phyloP scores from a whole-genome alignment of 2,329 filamentous ascomycete genomes.

The Nothopassalora personata region DNA sequence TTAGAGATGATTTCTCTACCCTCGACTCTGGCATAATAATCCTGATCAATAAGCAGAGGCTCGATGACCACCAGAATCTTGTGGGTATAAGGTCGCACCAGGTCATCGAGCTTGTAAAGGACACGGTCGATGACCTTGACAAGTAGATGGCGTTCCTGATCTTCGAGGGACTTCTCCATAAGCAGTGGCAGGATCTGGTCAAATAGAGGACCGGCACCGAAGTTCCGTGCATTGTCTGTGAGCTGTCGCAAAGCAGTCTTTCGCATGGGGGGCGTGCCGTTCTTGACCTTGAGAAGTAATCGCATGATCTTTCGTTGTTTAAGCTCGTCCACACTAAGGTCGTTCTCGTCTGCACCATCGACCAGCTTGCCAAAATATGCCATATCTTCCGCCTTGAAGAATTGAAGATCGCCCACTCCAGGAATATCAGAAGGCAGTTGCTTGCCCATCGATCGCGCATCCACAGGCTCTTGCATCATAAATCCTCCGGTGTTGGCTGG shows the following conservation, averaged over 20 bases:
- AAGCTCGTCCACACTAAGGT: slow-evolving; percentile 85
- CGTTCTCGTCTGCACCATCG: slow-evolving; percentile 86
- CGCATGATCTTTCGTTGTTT: slow-evolving; percentile 99
- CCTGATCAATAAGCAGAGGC: slow-evolving; percentile 96
- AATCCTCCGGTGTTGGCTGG: slow-evolving; percentile 70
- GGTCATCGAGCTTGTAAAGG: slow-evolving; percentile 94
- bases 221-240: slow-evolving; percentile 94
- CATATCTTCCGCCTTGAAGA: slow-evolving; percentile 99
- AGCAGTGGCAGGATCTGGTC: slow-evolving; percentile 94
- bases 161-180: slow-evolving; percentile 97
- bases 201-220: slow-evolving; percentile 88
- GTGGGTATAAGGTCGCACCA: slow-evolving; percentile 93
- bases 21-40: slow-evolving; percentile 97
- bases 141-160: slow-evolving; percentile 94
- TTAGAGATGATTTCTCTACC: slow-evolving; percentile 99
- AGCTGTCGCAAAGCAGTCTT: slow-evolving; percentile 96
- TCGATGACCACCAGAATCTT: slow-evolving; percentile 99
- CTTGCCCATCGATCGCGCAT: slow-evolving; percentile 74
- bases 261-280: slow-evolving; percentile 95
- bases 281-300: slow-evolving; percentile 94
- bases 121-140: slow-evolving; percentile 99
- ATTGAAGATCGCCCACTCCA: slow-evolving; percentile 90
- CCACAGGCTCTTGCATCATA: slow-evolving; percentile 95
- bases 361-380: slow-evolving; percentile 97
- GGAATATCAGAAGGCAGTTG: slow-evolving; percentile 93